phyloP scores from a whole-genome alignment of 345 rosid species.

The Raphanus raphanistrum region DNA sequence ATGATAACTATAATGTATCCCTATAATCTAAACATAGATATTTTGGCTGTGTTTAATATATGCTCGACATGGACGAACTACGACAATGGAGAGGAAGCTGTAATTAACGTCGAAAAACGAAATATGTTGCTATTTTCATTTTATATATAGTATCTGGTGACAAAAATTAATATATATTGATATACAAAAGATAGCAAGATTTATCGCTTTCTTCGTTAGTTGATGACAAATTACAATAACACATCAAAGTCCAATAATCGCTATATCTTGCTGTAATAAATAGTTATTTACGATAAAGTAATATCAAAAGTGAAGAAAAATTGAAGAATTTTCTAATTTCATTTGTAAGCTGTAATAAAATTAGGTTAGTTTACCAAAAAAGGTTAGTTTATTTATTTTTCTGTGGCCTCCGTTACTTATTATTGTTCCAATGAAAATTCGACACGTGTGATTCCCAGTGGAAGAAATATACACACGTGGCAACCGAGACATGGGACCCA shows the following conservation, averaged over 20 bases:
- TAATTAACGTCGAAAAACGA: slow-evolving; percentile 28
- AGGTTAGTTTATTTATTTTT: background rate
- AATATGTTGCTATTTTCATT: slow-evolving; percentile 1
- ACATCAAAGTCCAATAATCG: background rate
- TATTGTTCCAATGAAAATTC: background rate
- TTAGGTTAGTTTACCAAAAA: background rate
- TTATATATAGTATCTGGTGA: background rate
- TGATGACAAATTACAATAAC: slow-evolving; percentile 9
- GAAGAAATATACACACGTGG: slow-evolving; percentile 6
- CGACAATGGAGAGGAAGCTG: slow-evolving; percentile 28
- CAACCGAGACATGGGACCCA: slow-evolving; percentile 15
- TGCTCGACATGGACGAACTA: slow-evolving; percentile 32
- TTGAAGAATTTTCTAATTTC: background rate
- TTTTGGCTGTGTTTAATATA: slow-evolving; percentile 1
- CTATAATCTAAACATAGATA: background rate
- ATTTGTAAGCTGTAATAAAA: slow-evolving; percentile 13
- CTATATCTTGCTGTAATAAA: background rate
- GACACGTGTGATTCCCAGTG: slow-evolving; percentile 28
- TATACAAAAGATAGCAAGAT: background rate
- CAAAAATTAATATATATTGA: background rate
- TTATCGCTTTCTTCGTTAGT: slow-evolving; percentile 19
- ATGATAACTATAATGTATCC: background rate
- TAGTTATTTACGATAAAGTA: background rate
- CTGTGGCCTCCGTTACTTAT: slow-evolving; percentile 13
- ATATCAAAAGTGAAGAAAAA: background rate